Conservation (phyloP, 1,284 basidiomycete genomes). For the Phenoliferia sp. region DNA sequence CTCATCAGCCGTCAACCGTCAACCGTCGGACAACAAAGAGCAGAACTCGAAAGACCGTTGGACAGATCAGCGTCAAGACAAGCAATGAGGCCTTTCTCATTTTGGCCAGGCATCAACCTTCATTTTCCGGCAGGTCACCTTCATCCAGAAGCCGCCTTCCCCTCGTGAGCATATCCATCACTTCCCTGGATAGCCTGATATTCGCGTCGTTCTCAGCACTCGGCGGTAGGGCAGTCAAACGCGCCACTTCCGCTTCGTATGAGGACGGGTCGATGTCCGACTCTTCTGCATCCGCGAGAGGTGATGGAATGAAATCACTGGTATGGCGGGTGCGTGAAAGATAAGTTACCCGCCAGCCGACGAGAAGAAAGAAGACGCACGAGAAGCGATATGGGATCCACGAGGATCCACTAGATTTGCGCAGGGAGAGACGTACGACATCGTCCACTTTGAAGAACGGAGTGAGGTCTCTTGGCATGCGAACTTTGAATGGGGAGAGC, state of each 20-base stretch:
- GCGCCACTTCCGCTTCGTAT: not conserved
- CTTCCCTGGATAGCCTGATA: not conserved
- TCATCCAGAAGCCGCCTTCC: not conserved
- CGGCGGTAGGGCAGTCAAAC: not conserved
- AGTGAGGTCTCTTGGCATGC: not conserved
- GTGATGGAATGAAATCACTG: not conserved
- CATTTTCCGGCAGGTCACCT: not conserved
- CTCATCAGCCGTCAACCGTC: no score
- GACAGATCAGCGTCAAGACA: no score
- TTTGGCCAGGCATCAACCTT: no score
- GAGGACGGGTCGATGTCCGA: conserved; percentile 4
- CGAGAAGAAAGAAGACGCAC: not conserved
- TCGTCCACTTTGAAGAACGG: conserved; percentile 1
- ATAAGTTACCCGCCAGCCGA: not conserved
- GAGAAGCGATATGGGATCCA: not conserved
- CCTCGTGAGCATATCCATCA: not conserved
- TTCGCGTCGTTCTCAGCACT: not conserved
- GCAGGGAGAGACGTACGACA: not conserved
- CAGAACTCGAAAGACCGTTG: no score
- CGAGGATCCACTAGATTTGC: not conserved
- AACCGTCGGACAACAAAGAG: no score
- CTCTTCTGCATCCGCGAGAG: not conserved
- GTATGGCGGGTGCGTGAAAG: not conserved
- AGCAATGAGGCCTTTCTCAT: no score
- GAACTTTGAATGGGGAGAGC: conserved; percentile 4